Evolutionary conservation across 768 basidiomycete genomes (phyloP).

Genomic region (Inosperma sp.): DNA sequence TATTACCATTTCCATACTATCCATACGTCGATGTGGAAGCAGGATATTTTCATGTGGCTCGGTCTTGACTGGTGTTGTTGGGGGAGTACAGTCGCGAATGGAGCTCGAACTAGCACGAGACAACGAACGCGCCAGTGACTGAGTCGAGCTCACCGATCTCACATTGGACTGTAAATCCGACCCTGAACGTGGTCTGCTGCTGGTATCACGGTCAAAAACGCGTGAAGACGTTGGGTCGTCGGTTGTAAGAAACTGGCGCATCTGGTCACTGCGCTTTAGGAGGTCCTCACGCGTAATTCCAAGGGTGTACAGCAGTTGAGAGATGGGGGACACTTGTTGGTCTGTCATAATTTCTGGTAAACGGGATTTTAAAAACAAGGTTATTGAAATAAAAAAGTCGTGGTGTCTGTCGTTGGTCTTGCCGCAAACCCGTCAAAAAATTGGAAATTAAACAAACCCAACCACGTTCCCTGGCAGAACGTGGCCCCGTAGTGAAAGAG

Average conservation of each 20-base stretch:
- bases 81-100: slow-evolving; percentile 49
- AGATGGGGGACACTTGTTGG: slow-evolving; percentile 59
- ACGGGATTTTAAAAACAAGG: slow-evolving; percentile 8
- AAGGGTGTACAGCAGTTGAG: slow-evolving; percentile 62
- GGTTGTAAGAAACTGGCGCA: slow-evolving; percentile 71
- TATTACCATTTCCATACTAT: slow-evolving; percentile 74
- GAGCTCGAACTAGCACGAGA: slow-evolving; percentile 48
- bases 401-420: no score
- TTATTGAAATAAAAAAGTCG: not conserved
- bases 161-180: slow-evolving; percentile 33
- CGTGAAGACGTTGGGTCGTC: slow-evolving; percentile 45
- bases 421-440: no score
- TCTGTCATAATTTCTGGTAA: slow-evolving; percentile 34
- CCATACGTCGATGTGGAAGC: slow-evolving; percentile 53
- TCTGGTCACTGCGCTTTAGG: slow-evolving; percentile 64
- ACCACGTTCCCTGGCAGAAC: no score
- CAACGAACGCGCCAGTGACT: slow-evolving; percentile 39
- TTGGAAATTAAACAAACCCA: no score
- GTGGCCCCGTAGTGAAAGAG: slow-evolving; percentile 11
- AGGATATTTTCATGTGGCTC: slow-evolving; percentile 52
- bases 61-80: slow-evolving; percentile 58
- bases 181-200: slow-evolving; percentile 32
- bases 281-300: slow-evolving; percentile 78
- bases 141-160: slow-evolving; percentile 32
- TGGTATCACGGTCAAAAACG: slow-evolving; percentile 35